These are phyloP conservation scores for Candida sp. DNA, from an alignment of 1,139 yeast species.

Conservation along the genomic window DNA sequence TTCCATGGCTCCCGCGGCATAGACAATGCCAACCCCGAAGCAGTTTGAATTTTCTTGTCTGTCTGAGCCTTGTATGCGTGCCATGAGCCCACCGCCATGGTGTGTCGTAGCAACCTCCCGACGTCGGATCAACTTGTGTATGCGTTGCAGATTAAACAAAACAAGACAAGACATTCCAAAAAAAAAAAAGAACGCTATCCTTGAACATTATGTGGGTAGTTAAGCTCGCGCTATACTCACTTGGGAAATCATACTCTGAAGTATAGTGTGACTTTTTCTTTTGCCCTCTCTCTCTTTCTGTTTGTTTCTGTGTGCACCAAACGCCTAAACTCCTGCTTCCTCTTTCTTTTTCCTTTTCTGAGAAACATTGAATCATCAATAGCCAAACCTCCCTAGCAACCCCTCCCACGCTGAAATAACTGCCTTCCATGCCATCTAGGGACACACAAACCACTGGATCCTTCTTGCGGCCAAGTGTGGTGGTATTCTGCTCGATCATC, in stretches of 20 bases:
- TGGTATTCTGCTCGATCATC: conserved; percentile 14
- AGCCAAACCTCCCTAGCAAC: neutral
- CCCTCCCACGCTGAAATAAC: neutral
- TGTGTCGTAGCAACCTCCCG: too few relatives aligned
- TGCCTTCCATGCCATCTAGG: conserved; percentile 1
- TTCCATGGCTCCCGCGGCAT: too few relatives aligned
- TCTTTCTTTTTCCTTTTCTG: neutral
- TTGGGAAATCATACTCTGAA: too few relatives aligned
- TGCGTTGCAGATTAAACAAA: too few relatives aligned
- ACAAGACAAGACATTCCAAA: too few relatives aligned
- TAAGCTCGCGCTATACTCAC: neutral
- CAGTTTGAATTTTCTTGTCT: too few relatives aligned
- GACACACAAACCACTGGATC: conserved; percentile 10
- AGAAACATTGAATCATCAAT: neutral
- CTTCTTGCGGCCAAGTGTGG: conserved; percentile 17
- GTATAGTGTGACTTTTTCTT: neutral
- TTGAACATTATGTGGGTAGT: too few relatives aligned
- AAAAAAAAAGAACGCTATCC: too few relatives aligned
- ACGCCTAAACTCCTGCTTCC: neutral
- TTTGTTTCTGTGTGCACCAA: neutral
- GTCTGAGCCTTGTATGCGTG: too few relatives aligned
- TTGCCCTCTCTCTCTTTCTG: neutral
- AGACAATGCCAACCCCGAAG: too few relatives aligned
- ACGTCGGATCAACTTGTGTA: too few relatives aligned
- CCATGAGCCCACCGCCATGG: too few relatives aligned